A percentile compares a stretch with the other conserved stretches of the same genome.
Evolutionary conservation across 2,329 filamentous ascomycete species (phyloP).

Genomic region (Scytalidium lignicola): DNA sequence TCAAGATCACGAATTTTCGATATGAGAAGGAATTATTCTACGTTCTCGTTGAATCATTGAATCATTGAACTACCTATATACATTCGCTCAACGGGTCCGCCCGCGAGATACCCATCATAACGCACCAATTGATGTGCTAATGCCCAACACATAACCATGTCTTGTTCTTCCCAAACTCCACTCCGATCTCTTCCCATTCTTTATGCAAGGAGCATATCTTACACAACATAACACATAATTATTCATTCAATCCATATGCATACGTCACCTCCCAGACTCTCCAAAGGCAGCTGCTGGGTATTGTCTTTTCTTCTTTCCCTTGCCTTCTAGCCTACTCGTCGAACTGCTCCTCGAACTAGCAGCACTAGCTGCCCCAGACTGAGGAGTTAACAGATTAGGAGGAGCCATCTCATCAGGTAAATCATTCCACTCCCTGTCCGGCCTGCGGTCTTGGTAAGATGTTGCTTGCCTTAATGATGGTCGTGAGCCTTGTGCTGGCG

Average conservation of each 20-base stretch:
- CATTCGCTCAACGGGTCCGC: too few relatives aligned
- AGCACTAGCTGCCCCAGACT: conserved; percentile 20
- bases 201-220: background rate
- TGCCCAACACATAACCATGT: background rate
- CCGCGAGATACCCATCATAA: background rate
- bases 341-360: conserved; percentile 53
- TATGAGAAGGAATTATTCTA: too few relatives aligned
- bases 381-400: conserved; percentile 27
- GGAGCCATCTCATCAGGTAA: conserved; percentile 45
- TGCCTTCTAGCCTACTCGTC: conserved; percentile 29
- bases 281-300: conserved; percentile 61
- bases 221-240: background rate
- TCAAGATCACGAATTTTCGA: too few relatives aligned
- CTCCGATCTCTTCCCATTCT: background rate
- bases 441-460: conserved; percentile 55
- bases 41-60: too few relatives aligned
- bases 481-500: background rate
- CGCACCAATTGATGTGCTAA: background rate
- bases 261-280: background rate
- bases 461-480: conserved; percentile 3
- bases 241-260: background rate
- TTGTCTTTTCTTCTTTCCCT: conserved; percentile 55
- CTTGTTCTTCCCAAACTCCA: background rate
- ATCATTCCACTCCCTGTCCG: conserved; percentile 62
- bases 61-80: too few relatives aligned